Base-by-base conservation (phyloP, 2,329 filamentous ascomycete species). In the Pseudogymnoascus sp. region DNA sequence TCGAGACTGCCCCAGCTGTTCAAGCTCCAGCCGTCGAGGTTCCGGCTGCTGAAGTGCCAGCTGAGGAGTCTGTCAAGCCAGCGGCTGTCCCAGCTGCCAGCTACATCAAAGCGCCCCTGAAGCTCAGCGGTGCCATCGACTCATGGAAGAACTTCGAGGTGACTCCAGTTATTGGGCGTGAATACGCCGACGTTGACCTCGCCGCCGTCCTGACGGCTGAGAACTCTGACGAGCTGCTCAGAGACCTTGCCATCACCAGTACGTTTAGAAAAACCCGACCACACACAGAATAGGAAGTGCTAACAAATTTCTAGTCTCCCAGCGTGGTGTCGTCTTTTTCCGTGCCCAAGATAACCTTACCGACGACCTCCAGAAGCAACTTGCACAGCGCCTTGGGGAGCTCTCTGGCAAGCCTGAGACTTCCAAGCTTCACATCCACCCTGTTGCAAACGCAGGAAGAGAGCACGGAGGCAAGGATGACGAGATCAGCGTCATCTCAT, bases 241-340 rank as follows among this genome's bases (percentile, higher is more conserved):
- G 77, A 7, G 81, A 82, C 66, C 72, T 83, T 10, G 81, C 80
- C 14, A 79, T 83, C 62, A 82, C 71, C 12, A 72, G 71, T 72
- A 66, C 59, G 64, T 76, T 0, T 11, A 38, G 4, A 2, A 31
- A 62, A 64, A 7, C n/a, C 4, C 5, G 0, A 6, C 1, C 3
- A 12, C 21, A 60, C 4, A 34, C 40, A 61, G 28, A 62, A 50
- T 59, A 12, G 1, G 5, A 34, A 56, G 7, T 37, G 56, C 59
- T 62, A 59, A 66, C 36, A 53, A 42, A 62, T 31, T 2, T 18
- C 4, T 31, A 88, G 86, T 90, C 67, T 89, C 87, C 1, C 82
- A 84, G 65, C 82, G 87, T 0, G 87, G 87, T 8, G 87, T 90
- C 3, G 86, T 89, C 34, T 89, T 89, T 76, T 88, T 90, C 75